Base-by-base conservation (phyloP, 345 rosid species). In the Bretschneidera sinensis region DNA sequence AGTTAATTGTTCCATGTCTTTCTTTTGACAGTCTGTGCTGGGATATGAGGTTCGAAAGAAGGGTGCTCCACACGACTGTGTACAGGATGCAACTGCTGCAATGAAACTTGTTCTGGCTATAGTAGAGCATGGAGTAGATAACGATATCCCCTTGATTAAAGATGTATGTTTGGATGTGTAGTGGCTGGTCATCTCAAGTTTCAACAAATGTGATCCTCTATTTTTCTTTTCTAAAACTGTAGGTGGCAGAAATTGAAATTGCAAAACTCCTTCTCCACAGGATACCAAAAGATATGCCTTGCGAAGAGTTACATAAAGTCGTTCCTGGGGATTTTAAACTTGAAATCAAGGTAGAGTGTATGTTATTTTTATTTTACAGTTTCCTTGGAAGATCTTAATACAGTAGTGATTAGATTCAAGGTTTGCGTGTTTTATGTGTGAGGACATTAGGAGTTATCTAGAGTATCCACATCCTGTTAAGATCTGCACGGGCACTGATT, bases 11-110 rank as follows among this genome's bases (percentile, higher is more conserved):
- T 51, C 54, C 24, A 20, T 21, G n/a, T 5, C 45, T 52, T 69
- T n/a, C 17, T 61, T 64, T 70, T 68, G 70, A 50, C 83, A 92
- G 97, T 51, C 71, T 52, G 73, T 89, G 61, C 75, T 92, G 65
- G 90, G 87, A 25, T 76, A 75, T 65, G 89, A 89, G 64, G 71
- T 92, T 56, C 82, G 96, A 58, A 66, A 81, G 74, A 52, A 39
- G 25, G 88, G 81, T 34, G 77, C 91, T 67, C 80, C 94, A 0
- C 97, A 92, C 72, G 79, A 85, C 69, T 92, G 97, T 66, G 56
- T 83, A 34, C 94, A 89, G 48, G 98, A 92, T 66, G 97, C 96
- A 48, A 43, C 68, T 51, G 97, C 96, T 68, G 94, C 96, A 43
- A 87, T 92, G 98, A 89, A 82, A 63, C 78, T 92, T 54, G 87